Percentiles rank a stretch among this genome's conserved stretches.
phyloP scores from a whole-genome alignment of 139 green algal species.

The Haematococcus sp. region DNA sequence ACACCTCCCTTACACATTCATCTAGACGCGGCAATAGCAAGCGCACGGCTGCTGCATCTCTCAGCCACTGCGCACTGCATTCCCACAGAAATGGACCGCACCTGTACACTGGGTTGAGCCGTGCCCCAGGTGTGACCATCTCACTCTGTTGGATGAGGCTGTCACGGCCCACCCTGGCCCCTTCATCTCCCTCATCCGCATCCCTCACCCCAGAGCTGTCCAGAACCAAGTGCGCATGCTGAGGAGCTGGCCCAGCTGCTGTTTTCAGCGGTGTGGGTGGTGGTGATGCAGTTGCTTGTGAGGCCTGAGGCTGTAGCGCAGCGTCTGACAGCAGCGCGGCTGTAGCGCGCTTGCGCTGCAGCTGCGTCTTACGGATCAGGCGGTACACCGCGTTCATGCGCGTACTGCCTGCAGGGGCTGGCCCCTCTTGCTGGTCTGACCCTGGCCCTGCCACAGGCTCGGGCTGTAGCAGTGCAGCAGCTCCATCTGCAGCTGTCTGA shows the following conservation, averaged over 20 bases:
- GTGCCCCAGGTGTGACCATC: neutral
- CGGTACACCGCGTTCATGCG: constrained; percentile 8
- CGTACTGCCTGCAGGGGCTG: neutral
- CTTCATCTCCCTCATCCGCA: too few relatives aligned
- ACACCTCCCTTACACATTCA: too few relatives aligned
- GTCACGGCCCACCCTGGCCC: too few relatives aligned
- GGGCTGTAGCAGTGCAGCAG: too few relatives aligned
- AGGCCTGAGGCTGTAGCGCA: neutral
- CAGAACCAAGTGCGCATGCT: too few relatives aligned
- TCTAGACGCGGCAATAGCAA: too few relatives aligned
- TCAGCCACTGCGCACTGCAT: too few relatives aligned
- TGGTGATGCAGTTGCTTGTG: constrained; percentile 6
- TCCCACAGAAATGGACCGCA: too few relatives aligned
- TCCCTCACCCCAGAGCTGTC: too few relatives aligned
- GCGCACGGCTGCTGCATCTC: too few relatives aligned
- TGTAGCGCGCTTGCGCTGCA: neutral
- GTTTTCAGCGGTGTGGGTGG: neutral
- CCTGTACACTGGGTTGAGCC: constrained; percentile 9
- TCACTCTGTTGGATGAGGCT: constrained; percentile 3
- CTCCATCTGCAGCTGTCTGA: too few relatives aligned
- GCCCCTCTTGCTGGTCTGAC: neutral
- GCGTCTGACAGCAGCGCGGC: neutral
- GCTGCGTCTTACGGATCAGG: constrained; percentile 1
- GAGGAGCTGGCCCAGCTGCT: neutral
- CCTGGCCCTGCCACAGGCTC: neutral